Percentiles rank a stretch among this genome's conserved stretches.
These are phyloP conservation scores for Platanus orientalis DNA, from an alignment of 164 flowering plant species.

Conservation along the genomic window DNA sequence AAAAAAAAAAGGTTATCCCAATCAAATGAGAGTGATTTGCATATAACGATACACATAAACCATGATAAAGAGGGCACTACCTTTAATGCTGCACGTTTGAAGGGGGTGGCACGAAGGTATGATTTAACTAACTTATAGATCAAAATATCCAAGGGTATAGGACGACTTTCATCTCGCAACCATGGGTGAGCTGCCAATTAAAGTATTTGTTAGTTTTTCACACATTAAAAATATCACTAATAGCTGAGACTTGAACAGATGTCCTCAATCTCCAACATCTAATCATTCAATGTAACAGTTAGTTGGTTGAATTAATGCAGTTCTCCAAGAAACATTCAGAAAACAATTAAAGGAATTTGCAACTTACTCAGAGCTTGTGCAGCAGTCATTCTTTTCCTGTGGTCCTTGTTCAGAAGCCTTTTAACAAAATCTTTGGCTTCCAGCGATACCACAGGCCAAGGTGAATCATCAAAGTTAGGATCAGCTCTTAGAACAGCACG, in stretches of 20 bases:
- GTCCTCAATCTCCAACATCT: neutral
- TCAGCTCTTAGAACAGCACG: constrained; percentile 95
- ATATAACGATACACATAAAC: neutral
- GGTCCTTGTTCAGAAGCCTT: constrained; percentile 56
- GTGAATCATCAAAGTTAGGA: constrained; percentile 81
- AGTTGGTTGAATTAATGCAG: neutral
- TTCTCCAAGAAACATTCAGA: neutral
- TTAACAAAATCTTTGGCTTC: constrained; percentile 66
- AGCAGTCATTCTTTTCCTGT: constrained; percentile 67
- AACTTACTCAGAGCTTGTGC: constrained; percentile 62
- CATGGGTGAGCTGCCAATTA: constrained; percentile 88
- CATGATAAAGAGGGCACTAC: constrained; percentile 27
- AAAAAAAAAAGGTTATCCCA: no score
- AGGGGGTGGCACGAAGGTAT: constrained; percentile 78
- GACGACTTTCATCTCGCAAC: constrained; percentile 54
- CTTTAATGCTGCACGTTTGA: constrained; percentile 88
- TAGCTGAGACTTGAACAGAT: neutral
- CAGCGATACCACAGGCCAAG: constrained; percentile 59
- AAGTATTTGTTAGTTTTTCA: constrained; percentile 3
- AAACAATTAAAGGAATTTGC: constrained; percentile 4
- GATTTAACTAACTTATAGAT: constrained; percentile 81
- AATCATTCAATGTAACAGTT: neutral
- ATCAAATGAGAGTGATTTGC: no score
- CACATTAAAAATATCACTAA: neutral
- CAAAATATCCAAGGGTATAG: constrained; percentile 72